phyloP scores from a whole-genome alignment of 73 alveolate genomes.

The Symbiodinium pilosum region DNA sequence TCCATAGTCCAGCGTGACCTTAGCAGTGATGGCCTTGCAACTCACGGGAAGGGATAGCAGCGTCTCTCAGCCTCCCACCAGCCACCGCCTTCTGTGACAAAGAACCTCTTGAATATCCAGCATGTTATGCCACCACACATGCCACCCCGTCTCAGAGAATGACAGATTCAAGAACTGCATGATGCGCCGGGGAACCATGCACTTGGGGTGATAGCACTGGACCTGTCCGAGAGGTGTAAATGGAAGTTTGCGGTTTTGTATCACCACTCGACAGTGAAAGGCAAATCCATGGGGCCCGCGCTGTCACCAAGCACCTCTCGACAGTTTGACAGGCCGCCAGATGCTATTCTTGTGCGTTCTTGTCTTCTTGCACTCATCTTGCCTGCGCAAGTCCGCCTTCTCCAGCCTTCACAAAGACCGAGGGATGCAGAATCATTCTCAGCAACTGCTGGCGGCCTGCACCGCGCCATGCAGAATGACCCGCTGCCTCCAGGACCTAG shows the following conservation, averaged over 20 bases:
- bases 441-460: background rate
- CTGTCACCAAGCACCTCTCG: background rate
- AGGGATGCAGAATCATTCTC: background rate
- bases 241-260: too few species aligned
- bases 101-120: constrained; percentile 23
- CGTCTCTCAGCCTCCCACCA: constrained; percentile 12
- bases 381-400: constrained; percentile 68
- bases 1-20: too few species aligned
- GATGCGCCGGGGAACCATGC: constrained; percentile 94
- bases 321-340: too few species aligned
- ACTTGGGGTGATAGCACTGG: constrained; percentile 66
- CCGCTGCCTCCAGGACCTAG: constrained; percentile 10
- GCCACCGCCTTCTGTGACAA: constrained; percentile 79
- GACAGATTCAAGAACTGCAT: constrained; percentile 71
- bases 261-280: too few species aligned
- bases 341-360: too few species aligned
- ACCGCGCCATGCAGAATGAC: background rate
- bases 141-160: background rate
- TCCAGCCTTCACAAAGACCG: constrained; percentile 28
- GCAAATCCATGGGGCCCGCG: background rate
- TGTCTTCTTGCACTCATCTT: background rate
- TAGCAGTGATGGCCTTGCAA: too few species aligned
- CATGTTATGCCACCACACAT: background rate
- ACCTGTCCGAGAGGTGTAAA: too few species aligned
- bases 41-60: background rate